phyloP scores from a whole-genome alignment of 2,329 filamentous ascomycete species.

The Alternaria consortialis region DNA sequence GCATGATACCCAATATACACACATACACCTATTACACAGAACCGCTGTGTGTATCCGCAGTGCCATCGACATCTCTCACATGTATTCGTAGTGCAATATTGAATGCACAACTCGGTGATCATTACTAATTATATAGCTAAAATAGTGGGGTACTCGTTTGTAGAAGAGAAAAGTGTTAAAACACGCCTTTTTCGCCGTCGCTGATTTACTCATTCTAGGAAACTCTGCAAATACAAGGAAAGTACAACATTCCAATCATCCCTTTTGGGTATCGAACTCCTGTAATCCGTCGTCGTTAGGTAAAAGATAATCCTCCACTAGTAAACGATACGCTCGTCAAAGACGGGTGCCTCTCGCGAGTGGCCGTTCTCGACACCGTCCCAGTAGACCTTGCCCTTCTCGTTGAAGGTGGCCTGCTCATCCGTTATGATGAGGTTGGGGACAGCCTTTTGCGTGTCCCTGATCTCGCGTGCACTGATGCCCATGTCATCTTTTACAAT shows the following conservation, averaged over 20 bases:
- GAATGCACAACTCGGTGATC: neutral
- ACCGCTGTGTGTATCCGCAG: too few species aligned
- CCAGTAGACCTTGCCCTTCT: conserved; percentile 57
- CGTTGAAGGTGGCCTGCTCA: conserved; percentile 56
- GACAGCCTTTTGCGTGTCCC: conserved; percentile 51
- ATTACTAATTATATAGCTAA: conserved; percentile 4
- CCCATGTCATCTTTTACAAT: conserved; percentile 57
- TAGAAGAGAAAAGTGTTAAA: neutral
- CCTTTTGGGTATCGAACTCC: conserved; percentile 5
- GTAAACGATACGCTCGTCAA: conserved; percentile 49
- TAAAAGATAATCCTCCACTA: conserved; percentile 23
- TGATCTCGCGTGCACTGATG: conserved; percentile 54
- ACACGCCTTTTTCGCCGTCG: neutral
- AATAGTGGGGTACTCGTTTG: conserved; percentile 4
- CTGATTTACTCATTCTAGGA: neutral
- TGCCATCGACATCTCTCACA: neutral
- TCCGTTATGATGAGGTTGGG: conserved; percentile 54
- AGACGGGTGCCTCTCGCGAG: conserved; percentile 56
- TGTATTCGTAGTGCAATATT: neutral
- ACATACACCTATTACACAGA: neutral
- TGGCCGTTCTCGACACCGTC: conserved; percentile 49
- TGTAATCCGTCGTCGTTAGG: neutral
- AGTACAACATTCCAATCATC: neutral
- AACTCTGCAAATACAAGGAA: neutral
- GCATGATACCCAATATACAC: conserved; percentile 16